These are phyloP conservation scores for Candida xiaguanensis DNA, from an alignment of 805 yeast species.

Conservation along the genomic window DNA sequence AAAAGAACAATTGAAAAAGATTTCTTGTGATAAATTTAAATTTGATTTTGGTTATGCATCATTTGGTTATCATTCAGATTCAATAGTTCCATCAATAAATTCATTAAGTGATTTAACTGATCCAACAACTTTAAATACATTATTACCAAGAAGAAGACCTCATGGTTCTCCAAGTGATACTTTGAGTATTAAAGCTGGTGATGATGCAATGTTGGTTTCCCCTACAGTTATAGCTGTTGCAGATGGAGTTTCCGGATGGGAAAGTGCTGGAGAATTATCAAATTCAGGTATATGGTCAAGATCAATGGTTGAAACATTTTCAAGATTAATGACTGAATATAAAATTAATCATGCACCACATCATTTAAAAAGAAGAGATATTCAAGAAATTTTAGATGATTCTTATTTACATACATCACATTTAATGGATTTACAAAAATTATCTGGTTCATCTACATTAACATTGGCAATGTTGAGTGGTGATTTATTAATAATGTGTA, in stretches of 20 bases:
- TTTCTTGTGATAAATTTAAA: constrained; percentile 37
- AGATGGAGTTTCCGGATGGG: constrained; percentile 59
- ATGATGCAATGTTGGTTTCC: constrained; percentile 54
- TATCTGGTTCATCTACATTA: constrained; percentile 49
- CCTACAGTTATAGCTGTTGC: constrained; percentile 52
- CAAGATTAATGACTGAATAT: constrained; percentile 43
- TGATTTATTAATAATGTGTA: constrained; percentile 41
- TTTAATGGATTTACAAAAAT: constrained; percentile 45
- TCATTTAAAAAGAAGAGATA: constrained; percentile 38
- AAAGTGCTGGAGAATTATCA: constrained; percentile 28
- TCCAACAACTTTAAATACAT: constrained; percentile 40
- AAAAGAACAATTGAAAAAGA: constrained; percentile 32
- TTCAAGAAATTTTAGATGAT: constrained; percentile 43
- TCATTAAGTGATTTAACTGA: constrained; percentile 51
- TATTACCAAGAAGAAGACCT: constrained; percentile 48
- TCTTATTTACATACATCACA: constrained; percentile 46
- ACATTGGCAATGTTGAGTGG: constrained; percentile 47
- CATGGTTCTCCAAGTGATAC: constrained; percentile 53
- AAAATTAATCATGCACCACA: constrained; percentile 36
- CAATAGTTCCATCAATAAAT: constrained; percentile 37
- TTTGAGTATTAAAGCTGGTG: constrained; percentile 50
- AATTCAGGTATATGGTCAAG: constrained; percentile 53
- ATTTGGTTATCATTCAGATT: constrained; percentile 45
- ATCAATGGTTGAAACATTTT: constrained; percentile 48
- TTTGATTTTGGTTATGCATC: constrained; percentile 44